phyloP scores from a whole-genome alignment of 1,284 basidiomycete genomes.

The Heterobasidion annosum region DNA sequence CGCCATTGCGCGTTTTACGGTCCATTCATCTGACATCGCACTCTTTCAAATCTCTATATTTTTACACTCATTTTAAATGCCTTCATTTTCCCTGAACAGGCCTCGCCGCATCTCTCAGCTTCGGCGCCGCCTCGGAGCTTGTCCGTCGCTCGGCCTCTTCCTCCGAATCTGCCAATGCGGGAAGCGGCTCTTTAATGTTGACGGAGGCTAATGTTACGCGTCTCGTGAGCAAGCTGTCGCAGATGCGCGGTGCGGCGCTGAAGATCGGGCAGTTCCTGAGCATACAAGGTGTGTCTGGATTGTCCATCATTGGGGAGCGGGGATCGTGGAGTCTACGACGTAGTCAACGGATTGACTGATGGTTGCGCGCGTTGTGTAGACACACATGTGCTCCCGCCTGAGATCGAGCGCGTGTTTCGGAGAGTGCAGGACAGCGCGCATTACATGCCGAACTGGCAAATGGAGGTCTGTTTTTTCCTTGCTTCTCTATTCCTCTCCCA shows the following conservation, averaged over 20 bases:
- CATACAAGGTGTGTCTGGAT: slow-evolving; percentile 70
- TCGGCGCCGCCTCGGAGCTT: slow-evolving; percentile 54
- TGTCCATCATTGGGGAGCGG: neutral
- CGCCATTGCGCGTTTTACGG: too few relatives aligned
- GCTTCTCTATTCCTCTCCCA: neutral
- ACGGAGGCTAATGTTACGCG: slow-evolving; percentile 86
- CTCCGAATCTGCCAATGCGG: slow-evolving; percentile 10
- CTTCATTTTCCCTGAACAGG: slow-evolving; percentile 26
- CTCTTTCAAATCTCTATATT: neutral
- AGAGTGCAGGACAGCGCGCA: slow-evolving; percentile 93
- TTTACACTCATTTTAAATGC: neutral
- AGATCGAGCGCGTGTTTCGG: slow-evolving; percentile 84
- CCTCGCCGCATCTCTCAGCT: slow-evolving; percentile 63
- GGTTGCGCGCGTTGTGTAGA: slow-evolving; percentile 32
- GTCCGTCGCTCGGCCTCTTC: slow-evolving; percentile 20
- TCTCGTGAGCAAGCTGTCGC: slow-evolving; percentile 85
- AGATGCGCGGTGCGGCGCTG: slow-evolving; percentile 94
- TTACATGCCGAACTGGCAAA: slow-evolving; percentile 98
- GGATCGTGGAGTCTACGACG: neutral
- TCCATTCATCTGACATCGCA: neutral
- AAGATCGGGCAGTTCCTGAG: slow-evolving; percentile 98
- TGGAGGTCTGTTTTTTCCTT: slow-evolving; percentile 60
- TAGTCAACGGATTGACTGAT: neutral
- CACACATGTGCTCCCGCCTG: slow-evolving; percentile 81
- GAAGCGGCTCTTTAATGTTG: slow-evolving; percentile 60